Conservation (phyloP, 169 alveolate genomes). For the Plasmodium sp. region DNA sequence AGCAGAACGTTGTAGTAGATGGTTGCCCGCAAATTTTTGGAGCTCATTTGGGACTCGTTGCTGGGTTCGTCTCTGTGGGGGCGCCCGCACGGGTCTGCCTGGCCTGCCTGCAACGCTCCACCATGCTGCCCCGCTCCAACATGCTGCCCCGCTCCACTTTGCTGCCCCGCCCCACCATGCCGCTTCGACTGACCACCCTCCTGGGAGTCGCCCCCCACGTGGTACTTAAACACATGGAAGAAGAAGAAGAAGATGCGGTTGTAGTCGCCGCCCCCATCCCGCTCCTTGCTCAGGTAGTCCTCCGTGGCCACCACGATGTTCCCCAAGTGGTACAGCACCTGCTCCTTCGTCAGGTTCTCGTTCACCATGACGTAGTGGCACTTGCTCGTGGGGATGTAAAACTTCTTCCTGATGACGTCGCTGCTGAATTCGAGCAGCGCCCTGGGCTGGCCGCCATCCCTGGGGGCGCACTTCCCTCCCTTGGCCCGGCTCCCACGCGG, state of each 20-base stretch:
- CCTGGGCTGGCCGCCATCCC: neutral
- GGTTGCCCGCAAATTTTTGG: neutral
- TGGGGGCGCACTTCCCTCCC: neutral
- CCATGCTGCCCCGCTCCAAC: no score
- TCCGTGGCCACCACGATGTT: slow-evolving; percentile 1
- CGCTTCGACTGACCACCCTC: neutral
- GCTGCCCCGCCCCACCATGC: no score
- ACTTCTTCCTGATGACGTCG: slow-evolving; percentile 32
- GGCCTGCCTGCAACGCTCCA: neutral
- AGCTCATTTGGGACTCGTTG: neutral
- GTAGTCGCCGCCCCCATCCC: neutral
- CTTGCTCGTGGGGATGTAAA: slow-evolving; percentile 21
- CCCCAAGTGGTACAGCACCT: slow-evolving; percentile 19
- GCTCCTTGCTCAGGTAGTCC: slow-evolving; percentile 18
- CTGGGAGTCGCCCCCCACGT: neutral
- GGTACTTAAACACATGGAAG: slow-evolving; percentile 3
- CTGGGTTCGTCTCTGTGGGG: neutral
- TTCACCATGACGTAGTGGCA: slow-evolving; percentile 31
- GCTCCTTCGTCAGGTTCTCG: slow-evolving; percentile 10
- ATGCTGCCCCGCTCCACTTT: no score
- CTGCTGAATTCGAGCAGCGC: neutral
- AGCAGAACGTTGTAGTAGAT: slow-evolving; percentile 14
- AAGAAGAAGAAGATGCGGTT: slow-evolving; percentile 27
- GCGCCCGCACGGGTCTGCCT: neutral
- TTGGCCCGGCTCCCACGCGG: neutral